Evolutionary conservation across 805 yeast genomes (phyloP), one percentile per base, ranked within the genome.

Genomic region (Debaryomyces castellii): DNA sequence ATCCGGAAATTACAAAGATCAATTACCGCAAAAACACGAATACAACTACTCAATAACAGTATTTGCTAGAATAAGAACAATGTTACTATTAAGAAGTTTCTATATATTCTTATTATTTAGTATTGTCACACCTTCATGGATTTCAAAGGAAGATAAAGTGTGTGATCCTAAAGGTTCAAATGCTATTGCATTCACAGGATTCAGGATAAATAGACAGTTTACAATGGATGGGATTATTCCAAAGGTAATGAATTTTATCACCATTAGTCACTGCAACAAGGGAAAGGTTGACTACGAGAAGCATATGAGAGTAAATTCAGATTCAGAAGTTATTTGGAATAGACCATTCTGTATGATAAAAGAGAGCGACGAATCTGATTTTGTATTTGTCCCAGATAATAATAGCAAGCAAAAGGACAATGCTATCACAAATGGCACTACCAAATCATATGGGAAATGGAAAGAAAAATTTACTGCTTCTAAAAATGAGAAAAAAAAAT

Each of bases 181-280:
- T n/a, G 7, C 51, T 5, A 42, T 63, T 10, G 73, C 77, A 0
- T 83, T 74, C 51, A 70, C 82, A 0, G 89, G 89, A 0, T 78
- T 81, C 52, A 76, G 77, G 45, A 62, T 83, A 2, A 74, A 75
- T 41, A 67, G 83, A 41, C 73, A 76, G 17, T 76, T 74, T 47
- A 67, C 73, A 18, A 57, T 74, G 20, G 75, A 72, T 39, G 59
- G 66, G 24, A 43, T 65, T 18, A 39, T 61, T 43, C 63, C 73
- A 33, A 70, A 74, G 6, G 51, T 71, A 45, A 56, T 68, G 44
- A 80, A 74, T 46, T 73, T 70, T 48, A 58, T 82, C 14, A 60
- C 75, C 3, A 50, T 83, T 14, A 65, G 76, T 0, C 81, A 75
- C 51, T 84, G 90, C 57, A 58, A 70, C 14, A 59, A 66, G 4